Percentiles rank a stretch among this genome's conserved stretches.
Evolutionary conservation across 139 green algal species (phyloP).

Genomic region (Chlamydomonas schloesseri): DNA sequence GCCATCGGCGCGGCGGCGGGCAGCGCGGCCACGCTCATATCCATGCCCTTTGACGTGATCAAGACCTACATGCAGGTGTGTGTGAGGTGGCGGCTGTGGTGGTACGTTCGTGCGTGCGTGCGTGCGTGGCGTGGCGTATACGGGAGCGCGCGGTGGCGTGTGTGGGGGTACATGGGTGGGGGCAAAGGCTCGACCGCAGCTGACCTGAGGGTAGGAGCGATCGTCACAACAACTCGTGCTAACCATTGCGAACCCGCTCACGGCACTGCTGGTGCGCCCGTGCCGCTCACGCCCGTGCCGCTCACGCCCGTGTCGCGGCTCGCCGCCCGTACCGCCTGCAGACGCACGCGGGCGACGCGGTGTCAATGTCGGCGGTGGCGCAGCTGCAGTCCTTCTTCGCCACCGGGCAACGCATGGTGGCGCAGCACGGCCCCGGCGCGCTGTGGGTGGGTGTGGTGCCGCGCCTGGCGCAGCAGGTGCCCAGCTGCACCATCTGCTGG

Average conservation of each 20-base stretch:
- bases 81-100: neutral
- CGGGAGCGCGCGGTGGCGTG: too few relatives aligned
- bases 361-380: neutral
- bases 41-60: conserved; percentile 81
- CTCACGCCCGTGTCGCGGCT: too few relatives aligned
- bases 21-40: conserved; percentile 70
- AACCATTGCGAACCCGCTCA: too few relatives aligned
- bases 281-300: too few relatives aligned
- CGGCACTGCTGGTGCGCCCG: too few relatives aligned
- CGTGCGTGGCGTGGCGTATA: too few relatives aligned
- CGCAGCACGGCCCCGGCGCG: conserved; percentile 45
- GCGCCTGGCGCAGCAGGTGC: conserved; percentile 69
- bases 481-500: conserved; percentile 69
- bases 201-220: too few relatives aligned
- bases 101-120: too few relatives aligned
- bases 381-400: conserved; percentile 52
- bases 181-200: too few relatives aligned
- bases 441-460: conserved; percentile 77
- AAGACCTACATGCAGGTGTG: conserved; percentile 77
- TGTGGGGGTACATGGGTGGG: neutral
- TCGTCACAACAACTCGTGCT: too few relatives aligned
- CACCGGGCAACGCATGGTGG: conserved; percentile 60
- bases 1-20: conserved; percentile 70
- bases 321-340: neutral
- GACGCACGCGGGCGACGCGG: conserved; percentile 31